Percentiles rank a stretch among this genome's conserved stretches.
phyloP scores from a whole-genome alignment of 2,329 filamentous ascomycete genomes.

The Nemania sp. region DNA sequence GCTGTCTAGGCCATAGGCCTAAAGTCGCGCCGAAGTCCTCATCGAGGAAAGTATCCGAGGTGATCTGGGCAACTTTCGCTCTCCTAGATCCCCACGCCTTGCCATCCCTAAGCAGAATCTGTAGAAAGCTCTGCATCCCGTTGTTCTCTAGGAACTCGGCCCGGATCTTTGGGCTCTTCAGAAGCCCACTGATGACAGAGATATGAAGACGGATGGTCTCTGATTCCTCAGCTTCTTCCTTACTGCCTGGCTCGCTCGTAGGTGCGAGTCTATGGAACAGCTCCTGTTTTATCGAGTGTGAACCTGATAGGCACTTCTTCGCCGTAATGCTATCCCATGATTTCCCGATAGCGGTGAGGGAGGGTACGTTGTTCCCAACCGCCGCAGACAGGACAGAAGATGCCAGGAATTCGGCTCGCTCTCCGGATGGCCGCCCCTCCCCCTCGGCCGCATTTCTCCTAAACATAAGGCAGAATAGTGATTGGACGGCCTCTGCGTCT shows the following conservation, averaged over 20 bases:
- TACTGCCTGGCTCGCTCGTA: conserved; percentile 30
- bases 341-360: conserved; percentile 63
- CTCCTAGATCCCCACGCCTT: conserved; percentile 63
- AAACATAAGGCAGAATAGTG: conserved; percentile 69
- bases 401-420: conserved; percentile 61
- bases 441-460: conserved; percentile 44
- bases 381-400: conserved; percentile 68
- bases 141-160: conserved; percentile 65
- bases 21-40: conserved; percentile 69
- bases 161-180: conserved; percentile 66
- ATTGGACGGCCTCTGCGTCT: conserved; percentile 63
- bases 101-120: conserved; percentile 62
- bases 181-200: conserved; percentile 65
- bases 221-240: conserved; percentile 40
- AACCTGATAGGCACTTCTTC: conserved; percentile 51
- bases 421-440: conserved; percentile 42
- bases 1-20: conserved; percentile 65
- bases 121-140: conserved; percentile 67
- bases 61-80: conserved; percentile 67
- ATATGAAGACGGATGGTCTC: conserved; percentile 52
- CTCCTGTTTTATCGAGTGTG: conserved; percentile 51
- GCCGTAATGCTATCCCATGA: conserved; percentile 60
- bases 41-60: conserved; percentile 76
- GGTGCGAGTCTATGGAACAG: conserved; percentile 59
- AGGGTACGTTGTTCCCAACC: conserved; percentile 74